phyloP scores from a whole-genome alignment of 805 yeast species.

The Lipomyces oligophaga region DNA sequence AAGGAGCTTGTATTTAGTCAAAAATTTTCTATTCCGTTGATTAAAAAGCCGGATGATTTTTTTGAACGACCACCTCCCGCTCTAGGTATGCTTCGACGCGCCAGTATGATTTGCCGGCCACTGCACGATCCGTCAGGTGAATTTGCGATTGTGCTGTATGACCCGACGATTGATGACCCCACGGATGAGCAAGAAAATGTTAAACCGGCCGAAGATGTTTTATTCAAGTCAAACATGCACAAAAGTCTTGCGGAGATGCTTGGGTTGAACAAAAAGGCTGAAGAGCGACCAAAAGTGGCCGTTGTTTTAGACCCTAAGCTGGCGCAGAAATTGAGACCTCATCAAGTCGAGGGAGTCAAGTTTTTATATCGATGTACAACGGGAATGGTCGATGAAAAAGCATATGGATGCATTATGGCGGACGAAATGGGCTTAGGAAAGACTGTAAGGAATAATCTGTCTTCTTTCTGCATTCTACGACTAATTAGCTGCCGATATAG shows the following conservation, averaged over 20 bases:
- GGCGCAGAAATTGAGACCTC: conserved; percentile 84
- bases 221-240: conserved; percentile 38
- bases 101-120: conserved; percentile 74
- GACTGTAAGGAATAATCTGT: conserved; percentile 40
- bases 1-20: conserved; percentile 19
- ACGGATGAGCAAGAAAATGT: conserved; percentile 20
- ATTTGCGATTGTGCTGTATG: conserved; percentile 89
- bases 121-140: conserved; percentile 94
- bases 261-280: conserved; percentile 56
- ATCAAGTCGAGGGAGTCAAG: conserved; percentile 92
- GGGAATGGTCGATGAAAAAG: conserved; percentile 60
- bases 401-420: conserved; percentile 96
- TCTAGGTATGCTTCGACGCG: conserved; percentile 71
- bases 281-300: conserved; percentile 77
- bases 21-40: conserved; percentile 22
- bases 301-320: conserved; percentile 91
- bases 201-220: conserved; percentile 8
- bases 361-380: conserved; percentile 87
- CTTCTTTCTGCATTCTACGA: neutral
- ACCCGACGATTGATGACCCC: conserved; percentile 78
- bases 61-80: conserved; percentile 55
- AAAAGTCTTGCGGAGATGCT: conserved; percentile 74
- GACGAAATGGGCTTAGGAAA: conserved; percentile 96
- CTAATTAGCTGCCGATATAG: neutral
- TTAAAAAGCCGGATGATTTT: conserved; percentile 14